These are phyloP conservation scores for Penicillium simplicissimum DNA, from an alignment of 495 filamentous ascomycete genomes.

Conservation along the genomic window DNA sequence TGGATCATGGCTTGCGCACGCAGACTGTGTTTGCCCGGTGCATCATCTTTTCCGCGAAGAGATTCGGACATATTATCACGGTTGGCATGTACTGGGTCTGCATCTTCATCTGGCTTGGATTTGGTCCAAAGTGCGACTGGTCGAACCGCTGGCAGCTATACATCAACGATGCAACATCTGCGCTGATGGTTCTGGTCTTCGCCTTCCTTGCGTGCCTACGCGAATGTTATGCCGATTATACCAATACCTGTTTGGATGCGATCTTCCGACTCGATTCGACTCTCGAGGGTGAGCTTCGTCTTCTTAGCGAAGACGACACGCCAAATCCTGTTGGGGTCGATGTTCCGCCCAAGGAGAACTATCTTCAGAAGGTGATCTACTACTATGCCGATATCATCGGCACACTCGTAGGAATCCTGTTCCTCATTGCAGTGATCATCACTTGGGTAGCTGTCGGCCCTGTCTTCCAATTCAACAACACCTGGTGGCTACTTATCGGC, in stretches of 20 bases:
- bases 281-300: slow-evolving; percentile 37
- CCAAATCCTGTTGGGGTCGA: slow-evolving; percentile 28
- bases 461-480: slow-evolving; percentile 32
- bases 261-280: slow-evolving; percentile 37
- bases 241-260: slow-evolving; percentile 30
- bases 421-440: slow-evolving; percentile 31
- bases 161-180: slow-evolving; percentile 42
- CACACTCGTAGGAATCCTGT: slow-evolving; percentile 32
- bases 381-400: slow-evolving; percentile 42
- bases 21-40: slow-evolving; percentile 20
- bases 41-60: slow-evolving; percentile 22
- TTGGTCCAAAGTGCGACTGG: slow-evolving; percentile 31
- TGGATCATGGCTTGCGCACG: slow-evolving; percentile 17
- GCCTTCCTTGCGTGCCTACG: slow-evolving; percentile 43
- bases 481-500: slow-evolving; percentile 46
- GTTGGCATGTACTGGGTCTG: slow-evolving; percentile 37
- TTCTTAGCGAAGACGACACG: slow-evolving; percentile 20
- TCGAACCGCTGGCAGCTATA: slow-evolving; percentile 40
- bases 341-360: slow-evolving; percentile 24
- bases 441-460: slow-evolving; percentile 35
- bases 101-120: slow-evolving; percentile 38
- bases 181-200: slow-evolving; percentile 37
- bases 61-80: slow-evolving; percentile 31
- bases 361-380: slow-evolving; percentile 30
- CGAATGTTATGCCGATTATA: slow-evolving; percentile 34